Evolutionary conservation across 805 yeast genomes (phyloP).

Genomic region (Nakazawaea holstii): DNA sequence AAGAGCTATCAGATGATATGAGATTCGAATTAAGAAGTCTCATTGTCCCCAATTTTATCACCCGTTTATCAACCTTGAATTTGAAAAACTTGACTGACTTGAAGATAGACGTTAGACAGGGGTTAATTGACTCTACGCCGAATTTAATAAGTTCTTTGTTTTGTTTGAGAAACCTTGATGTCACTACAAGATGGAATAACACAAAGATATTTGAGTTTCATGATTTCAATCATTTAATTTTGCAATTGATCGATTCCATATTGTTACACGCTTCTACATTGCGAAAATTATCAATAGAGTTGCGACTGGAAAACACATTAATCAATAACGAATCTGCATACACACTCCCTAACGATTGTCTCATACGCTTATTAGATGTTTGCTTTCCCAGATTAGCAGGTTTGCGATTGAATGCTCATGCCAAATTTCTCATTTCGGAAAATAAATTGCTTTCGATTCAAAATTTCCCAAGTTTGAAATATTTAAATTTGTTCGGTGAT

Average conservation of each 20-base stretch:
- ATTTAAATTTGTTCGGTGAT: slow-evolving; percentile 29
- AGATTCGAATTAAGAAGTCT: not conserved
- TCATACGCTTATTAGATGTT: not conserved
- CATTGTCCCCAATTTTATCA: not conserved
- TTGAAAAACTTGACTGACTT: not conserved
- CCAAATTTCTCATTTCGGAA: slow-evolving; percentile 1
- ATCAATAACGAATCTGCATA: not conserved
- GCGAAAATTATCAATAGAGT: not conserved
- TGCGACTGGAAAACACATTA: not conserved
- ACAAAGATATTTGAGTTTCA: not conserved
- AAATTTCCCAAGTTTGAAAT: slow-evolving; percentile 16
- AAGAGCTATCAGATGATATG: not conserved
- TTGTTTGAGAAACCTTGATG: not conserved
- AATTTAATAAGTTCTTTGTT: not conserved
- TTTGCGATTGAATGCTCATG: not conserved
- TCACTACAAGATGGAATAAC: slow-evolving; percentile 4
- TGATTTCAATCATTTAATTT: not conserved
- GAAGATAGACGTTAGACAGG: slow-evolving; percentile 6
- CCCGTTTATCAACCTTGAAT: not conserved
- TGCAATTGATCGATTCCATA: not conserved
- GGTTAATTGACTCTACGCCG: slow-evolving; percentile 1
- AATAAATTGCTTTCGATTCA: not conserved
- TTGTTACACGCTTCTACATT: not conserved
- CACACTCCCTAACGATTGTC: not conserved
- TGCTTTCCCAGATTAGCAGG: not conserved